Percentiles rank a stretch among this genome's conserved stretches.
These are phyloP conservation scores for Tetratostichococcus sp. DNA, from an alignment of 139 green algal species.

Conservation along the genomic window DNA sequence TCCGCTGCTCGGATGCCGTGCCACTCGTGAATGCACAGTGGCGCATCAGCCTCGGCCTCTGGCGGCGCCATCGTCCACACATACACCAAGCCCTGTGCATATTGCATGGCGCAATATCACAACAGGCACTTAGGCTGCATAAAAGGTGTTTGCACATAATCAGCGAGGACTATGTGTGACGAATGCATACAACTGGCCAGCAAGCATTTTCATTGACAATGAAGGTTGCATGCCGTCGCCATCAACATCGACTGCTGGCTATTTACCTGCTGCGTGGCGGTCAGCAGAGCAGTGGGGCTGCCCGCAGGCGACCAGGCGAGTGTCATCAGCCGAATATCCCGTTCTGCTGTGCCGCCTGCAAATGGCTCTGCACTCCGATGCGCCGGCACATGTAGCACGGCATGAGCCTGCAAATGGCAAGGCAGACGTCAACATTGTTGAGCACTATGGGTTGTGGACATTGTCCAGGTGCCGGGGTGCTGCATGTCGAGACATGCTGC, in stretches of 20 bases:
- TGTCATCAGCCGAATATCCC: not conserved
- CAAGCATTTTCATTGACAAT: too few species aligned
- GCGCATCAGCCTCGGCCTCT: not conserved
- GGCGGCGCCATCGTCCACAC: not conserved
- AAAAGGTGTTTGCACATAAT: too few species aligned
- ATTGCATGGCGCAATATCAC: too few species aligned
- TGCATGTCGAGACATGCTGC: too few species aligned
- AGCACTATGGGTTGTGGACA: too few species aligned
- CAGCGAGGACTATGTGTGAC: too few species aligned
- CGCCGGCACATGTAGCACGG: not conserved
- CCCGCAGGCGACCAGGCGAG: not conserved
- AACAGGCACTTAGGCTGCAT: too few species aligned
- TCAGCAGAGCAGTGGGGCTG: not conserved
- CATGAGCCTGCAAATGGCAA: not conserved
- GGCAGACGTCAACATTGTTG: too few species aligned
- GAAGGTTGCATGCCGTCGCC: too few species aligned
- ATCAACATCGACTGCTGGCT: too few species aligned
- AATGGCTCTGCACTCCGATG: not conserved
- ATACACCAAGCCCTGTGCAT: not conserved
- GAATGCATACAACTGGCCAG: too few species aligned
- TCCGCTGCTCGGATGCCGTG: not conserved
- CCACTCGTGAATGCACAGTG: not conserved
- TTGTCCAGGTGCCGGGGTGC: too few species aligned
- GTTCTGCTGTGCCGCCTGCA: not conserved
- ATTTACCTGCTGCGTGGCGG: not conserved